Evolutionary conservation across 2,329 filamentous ascomycete genomes (phyloP).

Genomic region (Colletotrichum ledebouriae): DNA sequence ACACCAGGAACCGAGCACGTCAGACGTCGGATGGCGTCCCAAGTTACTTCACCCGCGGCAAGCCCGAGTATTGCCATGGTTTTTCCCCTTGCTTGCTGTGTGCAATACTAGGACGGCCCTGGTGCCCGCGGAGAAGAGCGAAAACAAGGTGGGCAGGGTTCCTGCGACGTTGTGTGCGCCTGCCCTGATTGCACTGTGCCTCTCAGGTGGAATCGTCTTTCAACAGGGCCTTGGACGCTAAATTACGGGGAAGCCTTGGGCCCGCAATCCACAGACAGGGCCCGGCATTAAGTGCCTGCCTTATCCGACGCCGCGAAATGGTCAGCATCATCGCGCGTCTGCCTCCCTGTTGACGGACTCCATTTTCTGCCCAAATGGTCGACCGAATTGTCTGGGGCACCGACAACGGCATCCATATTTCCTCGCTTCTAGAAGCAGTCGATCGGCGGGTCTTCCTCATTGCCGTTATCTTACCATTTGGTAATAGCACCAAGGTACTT

Average conservation of each 20-base stretch:
- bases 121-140: conserved; percentile 38
- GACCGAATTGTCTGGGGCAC: conserved; percentile 20
- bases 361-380: conserved; percentile 32
- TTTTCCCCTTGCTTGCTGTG: background rate
- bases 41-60: conserved; percentile 21
- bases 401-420: conserved; percentile 20
- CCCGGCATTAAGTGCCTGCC: conserved; percentile 38
- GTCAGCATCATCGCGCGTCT: conserved; percentile 41
- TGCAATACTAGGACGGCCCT: conserved; percentile 14
- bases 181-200: conserved; percentile 38
- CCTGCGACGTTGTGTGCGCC: conserved; percentile 20
- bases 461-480: conserved; percentile 43
- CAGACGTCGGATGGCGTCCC: conserved; percentile 20
- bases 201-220: conserved; percentile 39
- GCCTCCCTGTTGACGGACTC: conserved; percentile 17
- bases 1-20: conserved; percentile 24
- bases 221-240: conserved; percentile 36
- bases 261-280: conserved; percentile 36
- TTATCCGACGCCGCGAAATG: conserved; percentile 42
- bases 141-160: conserved; percentile 32
- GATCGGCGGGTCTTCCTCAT: conserved; percentile 28
- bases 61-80: conserved; percentile 32
- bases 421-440: conserved; percentile 41
- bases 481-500: conserved; percentile 39
- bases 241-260: conserved; percentile 35